Conservation (phyloP, 1,139 yeast species). For the Nakaseomyces uthaithaninus region DNA sequence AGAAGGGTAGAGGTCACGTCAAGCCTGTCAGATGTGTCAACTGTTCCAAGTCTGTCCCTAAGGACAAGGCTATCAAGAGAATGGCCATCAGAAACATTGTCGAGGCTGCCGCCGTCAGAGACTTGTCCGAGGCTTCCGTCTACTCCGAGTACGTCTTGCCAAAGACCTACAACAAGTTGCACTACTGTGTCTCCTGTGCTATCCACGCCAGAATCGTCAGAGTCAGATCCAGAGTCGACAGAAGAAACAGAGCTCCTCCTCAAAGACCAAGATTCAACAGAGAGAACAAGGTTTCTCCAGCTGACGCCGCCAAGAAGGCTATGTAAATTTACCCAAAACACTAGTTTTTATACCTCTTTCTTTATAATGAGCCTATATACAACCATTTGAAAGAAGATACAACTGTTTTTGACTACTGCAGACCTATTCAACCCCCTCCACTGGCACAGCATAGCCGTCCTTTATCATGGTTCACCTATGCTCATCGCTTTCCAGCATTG, state of each 20-base stretch:
- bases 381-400: neutral
- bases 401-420: neutral
- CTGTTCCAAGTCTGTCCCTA: conserved; percentile 99
- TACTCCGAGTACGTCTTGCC: conserved; percentile 99
- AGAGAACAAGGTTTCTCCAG: conserved; percentile 91
- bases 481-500: too few relatives aligned
- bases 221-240: conserved; percentile 98
- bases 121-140: conserved; percentile 98
- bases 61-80: conserved; percentile 99
- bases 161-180: conserved; percentile 98
- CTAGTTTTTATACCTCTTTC: conserved; percentile 5
- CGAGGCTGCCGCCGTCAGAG: conserved; percentile 99
- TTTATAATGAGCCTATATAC: neutral
- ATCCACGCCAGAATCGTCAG: conserved; percentile 99
- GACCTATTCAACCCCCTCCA: neutral
- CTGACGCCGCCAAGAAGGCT: conserved; percentile 96
- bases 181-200: conserved; percentile 99
- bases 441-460: too few relatives aligned
- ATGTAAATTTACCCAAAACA: conserved; percentile 29
- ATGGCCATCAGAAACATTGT: conserved; percentile 99
- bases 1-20: conserved; percentile 99
- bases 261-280: conserved; percentile 95
- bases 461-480: too few relatives aligned
- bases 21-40: conserved; percentile 99
- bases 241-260: conserved; percentile 99